Conservation (phyloP, 192 early-diverging fungal species). For the Hyaloraphidium curvatum region DNA sequence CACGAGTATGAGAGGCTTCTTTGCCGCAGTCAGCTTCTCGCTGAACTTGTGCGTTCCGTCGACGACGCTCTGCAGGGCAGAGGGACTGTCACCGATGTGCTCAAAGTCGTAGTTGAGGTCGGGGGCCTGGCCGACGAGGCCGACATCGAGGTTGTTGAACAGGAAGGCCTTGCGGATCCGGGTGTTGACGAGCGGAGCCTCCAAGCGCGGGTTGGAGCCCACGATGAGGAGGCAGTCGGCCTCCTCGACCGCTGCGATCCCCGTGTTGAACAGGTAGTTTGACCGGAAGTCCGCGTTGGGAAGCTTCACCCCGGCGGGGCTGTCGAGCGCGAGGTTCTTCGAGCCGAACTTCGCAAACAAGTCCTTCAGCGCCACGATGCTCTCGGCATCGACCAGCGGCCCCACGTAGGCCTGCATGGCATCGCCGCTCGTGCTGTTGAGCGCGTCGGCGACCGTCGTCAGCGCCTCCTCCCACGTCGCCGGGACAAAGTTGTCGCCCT, state of each 20-base stretch:
- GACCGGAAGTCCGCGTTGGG: slow-evolving; percentile 62
- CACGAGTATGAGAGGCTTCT: slow-evolving; percentile 80
- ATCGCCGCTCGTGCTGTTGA: slow-evolving; percentile 34
- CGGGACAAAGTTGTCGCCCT: slow-evolving; percentile 61
- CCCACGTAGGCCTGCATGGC: slow-evolving; percentile 75
- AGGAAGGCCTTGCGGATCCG: slow-evolving; percentile 88
- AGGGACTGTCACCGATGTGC: slow-evolving; percentile 49
- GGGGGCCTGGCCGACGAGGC: slow-evolving; percentile 51
- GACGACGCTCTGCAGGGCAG: slow-evolving; percentile 47
- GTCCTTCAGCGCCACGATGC: slow-evolving; percentile 86
- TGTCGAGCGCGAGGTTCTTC: slow-evolving; percentile 69
- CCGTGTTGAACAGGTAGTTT: slow-evolving; percentile 70
- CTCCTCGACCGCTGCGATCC: slow-evolving; percentile 73
- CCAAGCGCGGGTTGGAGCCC: slow-evolving; percentile 90
- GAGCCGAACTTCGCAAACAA: slow-evolving; percentile 69
- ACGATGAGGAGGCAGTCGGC: slow-evolving; percentile 82
- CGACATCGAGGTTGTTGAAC: slow-evolving; percentile 57
- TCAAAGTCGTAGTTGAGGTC: slow-evolving; percentile 83
- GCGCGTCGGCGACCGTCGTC: slow-evolving; percentile 37
- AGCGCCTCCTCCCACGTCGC: slow-evolving; percentile 79
- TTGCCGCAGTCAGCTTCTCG: slow-evolving; percentile 51
- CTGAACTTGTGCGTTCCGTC: slow-evolving; percentile 52
- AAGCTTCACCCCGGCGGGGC: slow-evolving; percentile 24
- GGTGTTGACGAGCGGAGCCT: slow-evolving; percentile 88
- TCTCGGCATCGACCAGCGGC: slow-evolving; percentile 82